These are phyloP conservation scores for Nadsonia starkeyi-henricii DNA, from an alignment of 1,139 yeast species.

Conservation along the genomic window DNA sequence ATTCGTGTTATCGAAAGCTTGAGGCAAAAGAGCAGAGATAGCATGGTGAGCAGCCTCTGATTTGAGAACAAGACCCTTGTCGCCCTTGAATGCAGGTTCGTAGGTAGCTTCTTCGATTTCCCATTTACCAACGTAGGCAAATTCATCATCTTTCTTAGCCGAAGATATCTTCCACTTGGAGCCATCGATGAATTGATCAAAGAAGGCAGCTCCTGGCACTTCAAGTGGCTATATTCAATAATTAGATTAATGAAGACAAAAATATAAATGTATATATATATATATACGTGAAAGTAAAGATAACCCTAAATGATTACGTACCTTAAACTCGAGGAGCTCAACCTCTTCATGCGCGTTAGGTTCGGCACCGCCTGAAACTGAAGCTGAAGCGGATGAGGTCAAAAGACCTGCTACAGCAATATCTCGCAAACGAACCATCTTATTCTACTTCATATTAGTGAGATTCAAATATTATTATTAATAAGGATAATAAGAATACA, in stretches of 20 bases:
- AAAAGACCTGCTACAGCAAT: conserved; percentile 5
- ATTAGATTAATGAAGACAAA: background rate
- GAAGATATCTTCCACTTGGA: conserved; percentile 50
- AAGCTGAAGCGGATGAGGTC: conserved; percentile 6
- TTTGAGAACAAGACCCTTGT: conserved; percentile 63
- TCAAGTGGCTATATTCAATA: conserved; percentile 3
- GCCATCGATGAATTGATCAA: conserved; percentile 54
- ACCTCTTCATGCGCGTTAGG: conserved; percentile 10
- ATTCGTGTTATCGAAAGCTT: conserved; percentile 40
- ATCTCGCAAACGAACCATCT: conserved; percentile 2
- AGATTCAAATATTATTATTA: too few species aligned
- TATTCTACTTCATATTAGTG: too few species aligned
- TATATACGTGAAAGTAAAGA: too few species aligned
- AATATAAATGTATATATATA: background rate
- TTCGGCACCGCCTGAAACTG: conserved; percentile 2
- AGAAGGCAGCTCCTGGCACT: conserved; percentile 30
- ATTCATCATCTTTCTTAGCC: conserved; percentile 39
- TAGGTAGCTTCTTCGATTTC: conserved; percentile 42
- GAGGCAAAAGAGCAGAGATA: conserved; percentile 44
- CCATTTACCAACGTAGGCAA: conserved; percentile 64
- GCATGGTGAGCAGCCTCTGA: conserved; percentile 71
- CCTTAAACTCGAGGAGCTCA: conserved; percentile 18
- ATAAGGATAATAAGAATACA: too few species aligned
- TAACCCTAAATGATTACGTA: conserved; percentile 9
- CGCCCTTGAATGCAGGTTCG: conserved; percentile 46